Conservation (phyloP, 2,329 filamentous ascomycete genomes). For the Penicillium sp. region DNA sequence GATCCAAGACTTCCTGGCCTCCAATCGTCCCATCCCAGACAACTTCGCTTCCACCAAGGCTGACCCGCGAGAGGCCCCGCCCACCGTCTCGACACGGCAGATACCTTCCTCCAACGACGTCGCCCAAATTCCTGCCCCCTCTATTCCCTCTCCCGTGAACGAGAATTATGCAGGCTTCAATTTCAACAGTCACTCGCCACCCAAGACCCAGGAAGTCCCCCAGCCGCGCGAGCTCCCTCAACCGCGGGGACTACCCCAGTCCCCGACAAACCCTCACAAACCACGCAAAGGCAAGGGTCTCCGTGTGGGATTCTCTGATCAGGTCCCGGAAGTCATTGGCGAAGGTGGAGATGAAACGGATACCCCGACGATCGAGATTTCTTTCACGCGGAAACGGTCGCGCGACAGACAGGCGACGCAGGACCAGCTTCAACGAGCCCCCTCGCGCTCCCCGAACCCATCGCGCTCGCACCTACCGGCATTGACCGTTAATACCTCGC, state of each 20-base stretch:
- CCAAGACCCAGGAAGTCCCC: not conserved
- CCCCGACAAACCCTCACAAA: slow-evolving; percentile 27
- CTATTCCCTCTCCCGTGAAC: slow-evolving; percentile 3
- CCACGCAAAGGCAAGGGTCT: slow-evolving; percentile 65
- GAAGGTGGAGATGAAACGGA: slow-evolving; percentile 88
- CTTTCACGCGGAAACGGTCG: slow-evolving; percentile 45
- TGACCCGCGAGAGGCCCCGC: slow-evolving; percentile 12
- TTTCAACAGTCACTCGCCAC: slow-evolving; percentile 10
- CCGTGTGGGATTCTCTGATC: slow-evolving; percentile 71
- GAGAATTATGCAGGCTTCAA: slow-evolving; percentile 25
- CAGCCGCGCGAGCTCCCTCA: not conserved
- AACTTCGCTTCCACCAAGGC: slow-evolving; percentile 15
- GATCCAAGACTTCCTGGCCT: slow-evolving; percentile 61
- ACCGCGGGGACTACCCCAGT: not conserved
- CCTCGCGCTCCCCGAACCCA: slow-evolving; percentile 13
- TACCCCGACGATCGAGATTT: slow-evolving; percentile 70
- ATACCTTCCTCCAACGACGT: slow-evolving; percentile 36
- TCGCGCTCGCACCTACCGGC: slow-evolving; percentile 26
- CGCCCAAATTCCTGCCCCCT: slow-evolving; percentile 11
- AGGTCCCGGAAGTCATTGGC: slow-evolving; percentile 78
- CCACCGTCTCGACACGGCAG: slow-evolving; percentile 32
- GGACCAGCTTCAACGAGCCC: slow-evolving; percentile 11
- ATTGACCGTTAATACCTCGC: slow-evolving; percentile 37
- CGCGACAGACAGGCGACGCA: slow-evolving; percentile 25
- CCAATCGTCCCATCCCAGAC: slow-evolving; percentile 23